Conservation (phyloP, 257 asterid genomes). For the Leonotis leonurus region DNA sequence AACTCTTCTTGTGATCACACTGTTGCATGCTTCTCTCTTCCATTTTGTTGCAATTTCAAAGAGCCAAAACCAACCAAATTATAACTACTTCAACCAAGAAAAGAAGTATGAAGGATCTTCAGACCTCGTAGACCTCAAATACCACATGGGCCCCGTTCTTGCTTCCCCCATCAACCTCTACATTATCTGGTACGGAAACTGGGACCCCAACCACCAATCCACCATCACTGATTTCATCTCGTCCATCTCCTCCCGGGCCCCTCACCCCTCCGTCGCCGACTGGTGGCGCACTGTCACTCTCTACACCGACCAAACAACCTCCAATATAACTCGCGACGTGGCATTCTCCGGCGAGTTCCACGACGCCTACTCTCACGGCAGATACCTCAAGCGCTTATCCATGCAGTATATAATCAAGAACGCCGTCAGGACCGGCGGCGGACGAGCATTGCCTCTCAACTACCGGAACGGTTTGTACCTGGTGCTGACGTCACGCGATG, state of each 20-base stretch:
- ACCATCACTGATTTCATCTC: slow-evolving; percentile 56
- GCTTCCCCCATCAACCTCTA: slow-evolving; percentile 50
- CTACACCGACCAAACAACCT: slow-evolving; percentile 63
- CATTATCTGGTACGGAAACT: slow-evolving; percentile 70
- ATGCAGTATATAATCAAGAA: slow-evolving; percentile 48
- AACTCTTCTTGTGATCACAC: slow-evolving; percentile 14
- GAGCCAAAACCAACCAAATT: slow-evolving; percentile 5
- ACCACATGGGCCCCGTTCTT: slow-evolving; percentile 82
- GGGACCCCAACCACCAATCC: slow-evolving; percentile 54
- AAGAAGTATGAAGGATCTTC: slow-evolving; percentile 75
- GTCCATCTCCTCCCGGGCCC: slow-evolving; percentile 44
- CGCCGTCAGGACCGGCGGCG: slow-evolving; percentile 31
- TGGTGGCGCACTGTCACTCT: slow-evolving; percentile 68
- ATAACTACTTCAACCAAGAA: slow-evolving; percentile 18
- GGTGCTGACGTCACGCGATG: slow-evolving; percentile 50
- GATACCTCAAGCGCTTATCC: slow-evolving; percentile 37
- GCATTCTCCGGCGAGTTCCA: slow-evolving; percentile 39
- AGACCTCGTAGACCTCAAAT: slow-evolving; percentile 53
- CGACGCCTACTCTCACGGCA: slow-evolving; percentile 55
- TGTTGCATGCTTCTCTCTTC: slow-evolving; percentile 14
- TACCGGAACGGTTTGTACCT: slow-evolving; percentile 45
- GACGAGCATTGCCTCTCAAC: slow-evolving; percentile 32
- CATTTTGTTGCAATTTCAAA: slow-evolving; percentile 21
- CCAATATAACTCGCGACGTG: slow-evolving; percentile 35
- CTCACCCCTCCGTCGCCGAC: slow-evolving; percentile 54